Evolutionary conservation across 2,329 filamentous ascomycete species (phyloP).

Genomic region (Talaromyces marneffei): DNA sequence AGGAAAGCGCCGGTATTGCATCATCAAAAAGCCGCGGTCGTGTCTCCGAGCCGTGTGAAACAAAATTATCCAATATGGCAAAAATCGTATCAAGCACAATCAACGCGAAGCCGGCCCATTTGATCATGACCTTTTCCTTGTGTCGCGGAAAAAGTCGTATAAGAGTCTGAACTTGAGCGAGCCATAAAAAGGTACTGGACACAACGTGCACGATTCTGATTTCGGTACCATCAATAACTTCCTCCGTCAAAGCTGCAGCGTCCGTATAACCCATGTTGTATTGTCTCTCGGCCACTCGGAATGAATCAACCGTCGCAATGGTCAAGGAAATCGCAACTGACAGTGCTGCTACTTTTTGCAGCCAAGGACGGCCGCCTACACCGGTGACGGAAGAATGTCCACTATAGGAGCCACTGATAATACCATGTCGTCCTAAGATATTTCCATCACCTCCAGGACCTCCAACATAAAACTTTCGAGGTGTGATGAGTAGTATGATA

Average conservation of each 20-base stretch:
- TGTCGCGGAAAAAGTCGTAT: conserved; percentile 94
- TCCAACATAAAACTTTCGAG: conserved; percentile 85
- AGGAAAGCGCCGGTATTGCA: conserved; percentile 83
- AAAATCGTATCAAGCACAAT: conserved; percentile 89
- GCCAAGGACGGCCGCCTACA: conserved; percentile 85
- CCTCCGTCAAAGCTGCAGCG: conserved; percentile 64
- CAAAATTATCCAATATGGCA: conserved; percentile 83
- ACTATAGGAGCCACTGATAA: conserved; percentile 71
- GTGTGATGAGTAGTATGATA: conserved; percentile 88
- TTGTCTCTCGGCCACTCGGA: conserved; percentile 73
- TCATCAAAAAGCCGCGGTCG: conserved; percentile 75
- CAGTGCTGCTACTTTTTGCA: conserved; percentile 68
- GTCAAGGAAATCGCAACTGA: conserved; percentile 75
- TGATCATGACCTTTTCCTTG: conserved; percentile 96
- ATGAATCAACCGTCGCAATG: conserved; percentile 88
- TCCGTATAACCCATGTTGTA: conserved; percentile 77
- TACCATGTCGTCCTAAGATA: conserved; percentile 72
- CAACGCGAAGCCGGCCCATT: conserved; percentile 93
- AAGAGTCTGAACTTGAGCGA: conserved; percentile 93
- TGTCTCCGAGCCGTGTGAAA: conserved; percentile 42
- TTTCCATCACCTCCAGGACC: conserved; percentile 62
- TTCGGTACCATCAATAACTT: conserved; percentile 77
- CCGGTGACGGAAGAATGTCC: conserved; percentile 65
- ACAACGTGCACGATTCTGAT: conserved; percentile 87
- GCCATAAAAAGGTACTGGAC: conserved; percentile 93